Percentiles rank a stretch among this genome's conserved stretches.
Evolutionary conservation across 441 rosid genomes (phyloP).

Genomic region (Gossypium schwendimanii): DNA sequence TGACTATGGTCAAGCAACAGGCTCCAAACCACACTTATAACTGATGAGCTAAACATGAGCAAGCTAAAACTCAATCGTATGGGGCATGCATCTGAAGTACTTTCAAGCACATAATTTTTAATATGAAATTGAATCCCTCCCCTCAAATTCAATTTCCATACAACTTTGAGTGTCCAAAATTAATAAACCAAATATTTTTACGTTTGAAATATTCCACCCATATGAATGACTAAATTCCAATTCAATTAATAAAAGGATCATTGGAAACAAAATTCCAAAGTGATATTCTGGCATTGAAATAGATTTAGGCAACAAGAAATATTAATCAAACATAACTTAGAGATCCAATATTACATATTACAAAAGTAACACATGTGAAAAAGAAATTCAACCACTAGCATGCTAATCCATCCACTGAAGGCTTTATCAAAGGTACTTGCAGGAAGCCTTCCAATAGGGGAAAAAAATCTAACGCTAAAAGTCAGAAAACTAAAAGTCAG

Average conservation of each 20-base stretch:
- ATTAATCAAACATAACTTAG: background rate
- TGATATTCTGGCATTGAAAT: background rate
- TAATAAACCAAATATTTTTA: background rate
- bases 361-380: background rate
- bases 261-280: background rate
- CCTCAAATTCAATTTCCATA: background rate
- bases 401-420: background rate
- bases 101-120: background rate
- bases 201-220: background rate
- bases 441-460: background rate
- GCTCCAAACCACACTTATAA: background rate
- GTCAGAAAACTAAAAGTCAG: too few species aligned
- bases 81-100: background rate
- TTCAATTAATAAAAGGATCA: background rate
- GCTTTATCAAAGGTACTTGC: background rate
- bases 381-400: background rate
- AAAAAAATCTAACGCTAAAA: background rate
- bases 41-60: background rate
- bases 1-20: background rate
- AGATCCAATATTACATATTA: background rate
- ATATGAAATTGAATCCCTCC: background rate
- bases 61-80: background rate
- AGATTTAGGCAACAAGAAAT: background rate
- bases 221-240: background rate
- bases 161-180: background rate